Base-by-base conservation (phyloP, 192 early-diverging fungal genomes). In the Coemansia sp. region DNA sequence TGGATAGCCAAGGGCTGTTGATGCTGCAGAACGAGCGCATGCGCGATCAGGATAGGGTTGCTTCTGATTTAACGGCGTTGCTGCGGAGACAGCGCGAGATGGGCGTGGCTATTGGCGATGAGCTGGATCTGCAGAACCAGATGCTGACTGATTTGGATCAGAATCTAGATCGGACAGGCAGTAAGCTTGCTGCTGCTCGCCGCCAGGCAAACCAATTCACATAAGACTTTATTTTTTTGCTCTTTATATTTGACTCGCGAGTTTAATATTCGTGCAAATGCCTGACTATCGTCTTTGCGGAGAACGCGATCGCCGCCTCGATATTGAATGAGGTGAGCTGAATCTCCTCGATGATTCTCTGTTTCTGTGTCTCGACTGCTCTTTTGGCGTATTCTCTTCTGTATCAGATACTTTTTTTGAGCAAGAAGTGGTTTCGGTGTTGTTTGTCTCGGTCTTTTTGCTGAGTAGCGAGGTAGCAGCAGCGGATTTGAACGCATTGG, bases 41-140 rank as follows among this genome's bases (percentile, higher is more conserved):
- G 89, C 61, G 74, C 18, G 82, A 87, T 53, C 96, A 98, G 60
- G 96, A 98, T 58, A 64, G 71, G 23, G 81, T 84, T 53, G 84
- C 93, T 5, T 82, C 86, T 9, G 81, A 87, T n/a, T 84, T 98
- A 33, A 84, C 84, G 23, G 58, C 81, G 15, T 86, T 95, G 22
- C 60, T 98, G 53, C 74, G 79, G 41, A 81, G 94, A 42, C 96
- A 98, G 66, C 84, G 86, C 59, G 84, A 95, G 59, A 83, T 98
- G 71, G 93, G 94, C 14, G 46, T 85, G 51, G 83, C 88, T 14
- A 97, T 98, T 53, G 86, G 88, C 18, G 67, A 93, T 17, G 96
- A 98, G 71, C 78, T 98, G 30, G 94, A 97, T 49, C 69, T 86
- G 61, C 96, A 98, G 62, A 98, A 91, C 77, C 84, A 89, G 62